These are phyloP conservation scores for Cryptococcus sp. DNA, from an alignment of 1,284 basidiomycete genomes.

Conservation along the genomic window DNA sequence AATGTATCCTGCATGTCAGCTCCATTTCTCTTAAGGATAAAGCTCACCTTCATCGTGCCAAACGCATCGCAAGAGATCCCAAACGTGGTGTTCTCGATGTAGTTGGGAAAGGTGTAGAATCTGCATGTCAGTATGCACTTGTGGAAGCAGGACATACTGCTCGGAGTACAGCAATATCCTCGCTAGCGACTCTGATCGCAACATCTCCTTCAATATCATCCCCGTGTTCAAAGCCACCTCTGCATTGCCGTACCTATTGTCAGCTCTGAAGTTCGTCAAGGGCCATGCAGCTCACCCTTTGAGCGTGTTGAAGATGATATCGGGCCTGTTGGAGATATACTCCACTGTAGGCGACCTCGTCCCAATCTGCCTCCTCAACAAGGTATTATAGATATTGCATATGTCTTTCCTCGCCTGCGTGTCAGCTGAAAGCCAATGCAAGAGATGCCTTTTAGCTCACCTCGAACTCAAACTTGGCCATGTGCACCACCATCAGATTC, in stretches of 20 bases:
- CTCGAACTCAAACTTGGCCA: slow-evolving; percentile 90
- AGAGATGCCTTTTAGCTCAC: slow-evolving; percentile 52
- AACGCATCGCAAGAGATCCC: slow-evolving; percentile 98
- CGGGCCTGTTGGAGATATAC: slow-evolving; percentile 75
- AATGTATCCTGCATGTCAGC: slow-evolving; percentile 61
- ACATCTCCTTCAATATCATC: slow-evolving; percentile 96
- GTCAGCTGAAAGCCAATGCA: slow-evolving; percentile 4
- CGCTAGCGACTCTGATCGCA: slow-evolving; percentile 84
- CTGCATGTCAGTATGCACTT: slow-evolving; percentile 47
- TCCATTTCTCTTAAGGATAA: background rate
- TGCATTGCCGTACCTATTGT: slow-evolving; percentile 66
- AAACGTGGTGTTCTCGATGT: slow-evolving; percentile 96
- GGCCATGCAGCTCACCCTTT: slow-evolving; percentile 53
- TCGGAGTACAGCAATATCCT: slow-evolving; percentile 90
- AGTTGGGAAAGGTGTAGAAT: slow-evolving; percentile 94
- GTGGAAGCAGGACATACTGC: slow-evolving; percentile 56
- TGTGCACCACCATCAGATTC: slow-evolving; percentile 70
- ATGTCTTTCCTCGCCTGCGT: slow-evolving; percentile 71
- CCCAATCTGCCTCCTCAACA: slow-evolving; percentile 92
- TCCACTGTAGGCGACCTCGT: slow-evolving; percentile 91
- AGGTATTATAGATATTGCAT: slow-evolving; percentile 91
- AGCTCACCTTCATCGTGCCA: slow-evolving; percentile 75
- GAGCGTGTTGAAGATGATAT: slow-evolving; percentile 82
- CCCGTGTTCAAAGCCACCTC: slow-evolving; percentile 96
- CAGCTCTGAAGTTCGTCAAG: background rate